Evolutionary conservation across 805 yeast genomes (phyloP).

Genomic region (Priceomyces carsonii): DNA sequence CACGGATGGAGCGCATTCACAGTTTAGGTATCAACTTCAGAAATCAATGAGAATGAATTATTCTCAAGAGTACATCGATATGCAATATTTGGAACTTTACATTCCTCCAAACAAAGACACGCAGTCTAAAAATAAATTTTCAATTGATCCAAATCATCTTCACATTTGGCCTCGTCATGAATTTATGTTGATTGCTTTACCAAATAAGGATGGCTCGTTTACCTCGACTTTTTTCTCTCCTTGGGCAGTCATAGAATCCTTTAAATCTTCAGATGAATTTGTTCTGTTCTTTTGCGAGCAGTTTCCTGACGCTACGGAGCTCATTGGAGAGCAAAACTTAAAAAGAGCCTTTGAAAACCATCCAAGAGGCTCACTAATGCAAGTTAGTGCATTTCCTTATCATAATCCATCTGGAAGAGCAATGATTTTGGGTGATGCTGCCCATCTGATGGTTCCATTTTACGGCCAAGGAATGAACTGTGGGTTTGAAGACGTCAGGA

Average conservation of each 20-base stretch:
- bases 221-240: slow-evolving; percentile 90
- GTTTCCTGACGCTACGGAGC: slow-evolving; percentile 72
- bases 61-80: slow-evolving; percentile 76
- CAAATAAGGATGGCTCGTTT: slow-evolving; percentile 83
- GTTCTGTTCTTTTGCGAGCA: slow-evolving; percentile 54
- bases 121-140: slow-evolving; percentile 37
- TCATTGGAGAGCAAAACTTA: slow-evolving; percentile 63
- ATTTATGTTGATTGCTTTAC: slow-evolving; percentile 86
- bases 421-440: slow-evolving; percentile 85
- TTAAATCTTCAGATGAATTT: slow-evolving; percentile 47
- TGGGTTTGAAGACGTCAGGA: slow-evolving; percentile 87
- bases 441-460: slow-evolving; percentile 97
- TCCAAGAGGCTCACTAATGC: slow-evolving; percentile 80
- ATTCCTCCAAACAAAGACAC: slow-evolving; percentile 57
- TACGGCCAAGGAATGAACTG: slow-evolving; percentile 98
- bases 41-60: slow-evolving; percentile 67
- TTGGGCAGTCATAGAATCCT: slow-evolving; percentile 59
- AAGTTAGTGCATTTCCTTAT: slow-evolving; percentile 69
- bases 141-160: slow-evolving; percentile 69
- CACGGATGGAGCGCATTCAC: slow-evolving; percentile 83
- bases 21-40: slow-evolving; percentile 68
- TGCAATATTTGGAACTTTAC: slow-evolving; percentile 77
- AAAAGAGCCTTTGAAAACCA: slow-evolving; percentile 51
- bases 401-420: slow-evolving; percentile 59
- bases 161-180: slow-evolving; percentile 93